Conservation (phyloP, 2,329 filamentous ascomycete species). For the Diaporthe aspalathi region DNA sequence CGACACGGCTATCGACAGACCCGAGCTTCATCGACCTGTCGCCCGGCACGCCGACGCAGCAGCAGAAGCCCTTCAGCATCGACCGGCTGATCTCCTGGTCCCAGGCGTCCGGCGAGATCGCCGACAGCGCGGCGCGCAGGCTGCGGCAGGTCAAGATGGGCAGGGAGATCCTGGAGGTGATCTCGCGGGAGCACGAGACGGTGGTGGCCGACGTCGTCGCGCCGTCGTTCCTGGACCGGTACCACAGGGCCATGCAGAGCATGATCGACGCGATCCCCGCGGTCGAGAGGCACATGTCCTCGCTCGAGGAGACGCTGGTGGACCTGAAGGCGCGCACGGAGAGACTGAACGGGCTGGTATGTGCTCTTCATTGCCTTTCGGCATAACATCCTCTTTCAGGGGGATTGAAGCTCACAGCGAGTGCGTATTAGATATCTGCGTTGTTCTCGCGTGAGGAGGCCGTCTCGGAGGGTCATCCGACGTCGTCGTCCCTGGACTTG, state of each 20-base stretch:
- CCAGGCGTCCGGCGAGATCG: slow-evolving; percentile 41
- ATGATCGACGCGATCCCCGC: slow-evolving; percentile 43
- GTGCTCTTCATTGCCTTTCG: slow-evolving; percentile 35
- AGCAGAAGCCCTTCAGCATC: slow-evolving; percentile 24
- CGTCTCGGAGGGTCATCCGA: slow-evolving; percentile 40
- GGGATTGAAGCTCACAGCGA: slow-evolving; percentile 35
- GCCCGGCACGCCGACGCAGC: slow-evolving; percentile 1
- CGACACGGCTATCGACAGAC: slow-evolving; percentile 17
- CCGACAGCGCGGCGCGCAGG: slow-evolving; percentile 43
- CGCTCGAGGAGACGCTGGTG: slow-evolving; percentile 42
- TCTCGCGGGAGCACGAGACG: slow-evolving; percentile 37
- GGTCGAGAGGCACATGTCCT: slow-evolving; percentile 41
- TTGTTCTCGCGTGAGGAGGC: slow-evolving; percentile 44
- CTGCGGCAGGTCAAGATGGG: slow-evolving; percentile 43
- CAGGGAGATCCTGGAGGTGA: slow-evolving; percentile 40
- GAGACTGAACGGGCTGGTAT: slow-evolving; percentile 44
- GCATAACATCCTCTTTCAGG: slow-evolving; percentile 32
- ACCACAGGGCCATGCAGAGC: slow-evolving; percentile 39
- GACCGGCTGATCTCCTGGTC: slow-evolving; percentile 40
- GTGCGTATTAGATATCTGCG: slow-evolving; percentile 42
- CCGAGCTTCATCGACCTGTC: slow-evolving; percentile 20
- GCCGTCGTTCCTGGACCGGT: slow-evolving; percentile 30
- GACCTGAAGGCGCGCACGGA: slow-evolving; percentile 45
- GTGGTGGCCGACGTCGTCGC: slow-evolving; percentile 26
- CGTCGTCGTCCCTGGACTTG: slow-evolving; percentile 13